A percentile compares a stretch with the other conserved stretches of the same genome.
phyloP scores from a whole-genome alignment of 345 rosid species.

The Hypericum androsaemum region DNA sequence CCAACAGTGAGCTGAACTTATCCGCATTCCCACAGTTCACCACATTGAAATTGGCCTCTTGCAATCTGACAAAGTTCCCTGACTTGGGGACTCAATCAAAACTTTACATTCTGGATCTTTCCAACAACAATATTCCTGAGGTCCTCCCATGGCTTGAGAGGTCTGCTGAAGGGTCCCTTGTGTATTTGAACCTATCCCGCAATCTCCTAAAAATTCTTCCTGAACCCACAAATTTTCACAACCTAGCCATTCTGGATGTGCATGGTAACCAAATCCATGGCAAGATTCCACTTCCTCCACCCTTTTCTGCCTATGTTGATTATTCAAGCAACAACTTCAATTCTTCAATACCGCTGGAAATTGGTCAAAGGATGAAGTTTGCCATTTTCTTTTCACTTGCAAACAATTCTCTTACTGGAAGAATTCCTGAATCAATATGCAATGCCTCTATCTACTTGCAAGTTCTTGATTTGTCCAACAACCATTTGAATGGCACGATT shows the following conservation, averaged over 20 bases:
- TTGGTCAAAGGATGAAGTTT: too few species aligned
- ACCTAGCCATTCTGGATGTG: conserved; percentile 14
- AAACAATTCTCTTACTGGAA: conserved; percentile 4
- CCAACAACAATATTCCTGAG: conserved; percentile 30
- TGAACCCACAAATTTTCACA: conserved; percentile 4
- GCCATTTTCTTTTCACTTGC: not conserved
- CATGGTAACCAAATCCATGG: conserved; percentile 25
- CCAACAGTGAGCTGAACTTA: too few species aligned
- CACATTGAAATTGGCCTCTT: too few species aligned
- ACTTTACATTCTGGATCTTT: conserved; percentile 24
- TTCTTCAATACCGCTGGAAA: too few species aligned
- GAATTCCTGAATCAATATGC: not conserved
- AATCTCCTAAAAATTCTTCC: conserved; percentile 8
- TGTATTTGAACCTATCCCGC: conserved; percentile 13
- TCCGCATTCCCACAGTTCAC: too few species aligned
- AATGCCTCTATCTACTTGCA: conserved; percentile 4
- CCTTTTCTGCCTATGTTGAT: not conserved
- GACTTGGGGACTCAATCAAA: conserved; percentile 20
- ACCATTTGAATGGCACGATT: conserved; percentile 4
- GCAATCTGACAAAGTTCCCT: too few species aligned
- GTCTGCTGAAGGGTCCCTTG: not conserved
- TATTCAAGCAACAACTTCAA: too few species aligned
- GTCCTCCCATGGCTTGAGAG: conserved; percentile 40
- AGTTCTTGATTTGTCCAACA: conserved; percentile 4
- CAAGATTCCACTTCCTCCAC: conserved; percentile 11